Evolutionary conservation across 805 yeast species (phyloP).

Genomic region (Starmerella geochares): DNA sequence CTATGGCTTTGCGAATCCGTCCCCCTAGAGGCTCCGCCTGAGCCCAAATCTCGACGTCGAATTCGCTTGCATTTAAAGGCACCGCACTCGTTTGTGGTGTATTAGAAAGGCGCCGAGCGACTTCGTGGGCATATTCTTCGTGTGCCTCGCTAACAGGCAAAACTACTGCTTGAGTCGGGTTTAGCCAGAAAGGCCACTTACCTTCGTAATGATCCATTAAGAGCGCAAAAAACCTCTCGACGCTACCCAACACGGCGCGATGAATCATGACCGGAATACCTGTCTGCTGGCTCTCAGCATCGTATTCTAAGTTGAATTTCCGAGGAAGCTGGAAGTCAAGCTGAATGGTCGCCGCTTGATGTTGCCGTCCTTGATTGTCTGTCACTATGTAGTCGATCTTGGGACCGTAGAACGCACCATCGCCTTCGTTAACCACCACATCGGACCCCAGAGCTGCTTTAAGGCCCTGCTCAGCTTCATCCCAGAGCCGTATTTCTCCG

Average conservation of each 20-base stretch:
- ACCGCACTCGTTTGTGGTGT: constrained; percentile 23
- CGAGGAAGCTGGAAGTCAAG: constrained; percentile 89
- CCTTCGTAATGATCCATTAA: constrained; percentile 84
- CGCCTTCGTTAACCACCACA: constrained; percentile 77
- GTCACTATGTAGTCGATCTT: constrained; percentile 78
- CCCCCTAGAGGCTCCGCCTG: constrained; percentile 70
- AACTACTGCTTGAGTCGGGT: constrained; percentile 79
- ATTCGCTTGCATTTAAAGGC: constrained; percentile 49
- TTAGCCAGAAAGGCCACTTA: constrained; percentile 96
- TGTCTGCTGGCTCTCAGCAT: constrained; percentile 35
- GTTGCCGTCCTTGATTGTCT: constrained; percentile 70
- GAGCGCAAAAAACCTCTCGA: constrained; percentile 86
- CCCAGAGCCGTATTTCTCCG: constrained; percentile 73
- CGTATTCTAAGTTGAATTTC: constrained; percentile 65
- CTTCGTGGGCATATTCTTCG: constrained; percentile 41
- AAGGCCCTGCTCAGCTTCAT: constrained; percentile 63
- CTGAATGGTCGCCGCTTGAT: constrained; percentile 93
- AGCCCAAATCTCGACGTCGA: constrained; percentile 64
- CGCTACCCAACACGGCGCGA: constrained; percentile 88
- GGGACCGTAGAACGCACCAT: constrained; percentile 69
- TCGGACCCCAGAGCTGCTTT: constrained; percentile 46
- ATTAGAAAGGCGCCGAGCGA: constrained; percentile 37
- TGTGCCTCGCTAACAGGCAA: constrained; percentile 62
- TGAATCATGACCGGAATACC: constrained; percentile 88
- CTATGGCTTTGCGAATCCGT: constrained; percentile 68